Conservation (phyloP, 495 filamentous ascomycete species). For the Geopyxis carbonaria region DNA sequence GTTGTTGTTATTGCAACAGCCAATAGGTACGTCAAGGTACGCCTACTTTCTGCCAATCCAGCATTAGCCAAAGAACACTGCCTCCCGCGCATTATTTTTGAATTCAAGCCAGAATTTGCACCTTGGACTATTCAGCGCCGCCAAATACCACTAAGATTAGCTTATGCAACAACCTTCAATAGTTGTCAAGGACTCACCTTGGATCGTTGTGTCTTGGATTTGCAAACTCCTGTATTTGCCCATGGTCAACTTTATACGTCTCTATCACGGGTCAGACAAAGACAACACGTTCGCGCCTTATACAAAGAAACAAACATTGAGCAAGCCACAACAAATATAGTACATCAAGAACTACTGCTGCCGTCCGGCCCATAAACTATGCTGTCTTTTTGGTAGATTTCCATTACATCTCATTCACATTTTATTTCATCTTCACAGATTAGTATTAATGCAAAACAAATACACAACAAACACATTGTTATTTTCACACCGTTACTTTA, state of each 20-base stretch:
- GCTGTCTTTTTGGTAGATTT: too few relatives aligned
- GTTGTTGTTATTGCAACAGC: slow-evolving; percentile 5
- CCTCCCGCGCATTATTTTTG: slow-evolving; percentile 7
- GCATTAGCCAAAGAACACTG: too few relatives aligned
- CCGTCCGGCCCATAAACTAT: too few relatives aligned
- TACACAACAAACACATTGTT: too few relatives aligned
- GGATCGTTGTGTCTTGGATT: slow-evolving; percentile 5
- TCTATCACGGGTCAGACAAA: not conserved
- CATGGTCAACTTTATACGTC: slow-evolving; percentile 8
- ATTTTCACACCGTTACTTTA: too few relatives aligned
- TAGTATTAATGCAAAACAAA: too few relatives aligned
- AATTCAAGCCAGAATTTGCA: slow-evolving; percentile 3
- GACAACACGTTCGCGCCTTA: slow-evolving; percentile 1
- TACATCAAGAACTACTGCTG: too few relatives aligned
- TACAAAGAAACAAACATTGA: not conserved
- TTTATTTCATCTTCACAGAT: too few relatives aligned
- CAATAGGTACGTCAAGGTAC: too few relatives aligned
- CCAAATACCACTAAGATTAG: slow-evolving; percentile 5
- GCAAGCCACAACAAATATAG: slow-evolving; percentile 1
- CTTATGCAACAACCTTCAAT: slow-evolving; percentile 11
- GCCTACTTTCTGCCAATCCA: too few relatives aligned
- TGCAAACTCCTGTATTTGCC: slow-evolving; percentile 2
- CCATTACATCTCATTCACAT: too few relatives aligned
- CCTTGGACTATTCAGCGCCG: slow-evolving; percentile 5
- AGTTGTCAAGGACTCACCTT: slow-evolving; percentile 9